phyloP scores from a whole-genome alignment of 768 basidiomycete genomes.

The Mycena indigotica region DNA sequence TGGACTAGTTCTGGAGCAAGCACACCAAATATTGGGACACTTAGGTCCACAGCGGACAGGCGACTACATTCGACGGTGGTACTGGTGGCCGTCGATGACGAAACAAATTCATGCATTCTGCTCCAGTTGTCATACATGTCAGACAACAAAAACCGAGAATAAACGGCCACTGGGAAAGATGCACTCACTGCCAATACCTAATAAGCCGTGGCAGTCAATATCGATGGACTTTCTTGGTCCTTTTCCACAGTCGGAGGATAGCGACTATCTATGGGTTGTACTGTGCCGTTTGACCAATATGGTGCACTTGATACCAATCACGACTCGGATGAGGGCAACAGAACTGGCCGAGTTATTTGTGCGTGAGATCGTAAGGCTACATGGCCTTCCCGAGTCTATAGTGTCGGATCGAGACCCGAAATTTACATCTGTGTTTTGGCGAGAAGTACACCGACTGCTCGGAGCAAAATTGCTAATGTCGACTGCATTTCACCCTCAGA shows the following conservation, averaged over 20 bases:
- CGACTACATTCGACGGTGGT: constrained; percentile 37
- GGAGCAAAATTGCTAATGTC: constrained; percentile 38
- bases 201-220: constrained; percentile 26
- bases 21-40: constrained; percentile 48
- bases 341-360: constrained; percentile 23
- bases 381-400: constrained; percentile 35
- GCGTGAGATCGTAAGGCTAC: constrained; percentile 20
- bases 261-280: constrained; percentile 24
- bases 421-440: constrained; percentile 4
- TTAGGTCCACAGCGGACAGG: constrained; percentile 31
- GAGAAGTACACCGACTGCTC: constrained; percentile 14
- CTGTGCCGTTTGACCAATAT: constrained; percentile 17
- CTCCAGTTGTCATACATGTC: constrained; percentile 14
- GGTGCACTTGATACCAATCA: constrained; percentile 10
- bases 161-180: constrained; percentile 19
- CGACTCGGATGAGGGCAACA: constrained; percentile 10
- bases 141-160: constrained; percentile 10
- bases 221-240: constrained; percentile 32
- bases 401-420: constrained; percentile 1
- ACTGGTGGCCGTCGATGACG: constrained; percentile 43
- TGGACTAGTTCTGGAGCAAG: constrained; percentile 21
- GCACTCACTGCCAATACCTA: constrained; percentile 20
- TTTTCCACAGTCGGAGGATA: constrained; percentile 25
- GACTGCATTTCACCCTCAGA: constrained; percentile 44
- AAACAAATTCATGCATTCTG: constrained; percentile 19